phyloP scores from a whole-genome alignment of 768 basidiomycete genomes.

The Tylopilus rubrobrunneus region DNA sequence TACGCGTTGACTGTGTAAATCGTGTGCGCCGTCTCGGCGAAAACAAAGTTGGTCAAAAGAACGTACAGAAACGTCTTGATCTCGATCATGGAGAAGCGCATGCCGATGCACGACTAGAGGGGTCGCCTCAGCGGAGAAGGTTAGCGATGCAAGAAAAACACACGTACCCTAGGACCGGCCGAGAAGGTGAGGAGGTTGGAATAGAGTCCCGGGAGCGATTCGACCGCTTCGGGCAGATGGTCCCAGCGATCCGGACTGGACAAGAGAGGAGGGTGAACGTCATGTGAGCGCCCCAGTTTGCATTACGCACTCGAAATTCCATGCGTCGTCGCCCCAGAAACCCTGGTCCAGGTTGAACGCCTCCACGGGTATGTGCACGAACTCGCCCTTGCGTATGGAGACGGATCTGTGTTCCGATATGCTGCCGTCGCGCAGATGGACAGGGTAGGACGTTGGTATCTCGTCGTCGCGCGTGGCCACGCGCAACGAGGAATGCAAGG shows the following conservation, averaged over 20 bases:
- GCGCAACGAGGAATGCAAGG: conserved; percentile 77
- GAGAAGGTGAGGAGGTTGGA: conserved; percentile 74
- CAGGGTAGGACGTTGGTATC: conserved; percentile 65
- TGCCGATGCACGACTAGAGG: conserved; percentile 75
- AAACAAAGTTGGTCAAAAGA: conserved; percentile 64
- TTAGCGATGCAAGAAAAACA: conserved; percentile 2
- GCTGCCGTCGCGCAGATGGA: conserved; percentile 48
- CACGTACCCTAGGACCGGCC: conserved; percentile 70
- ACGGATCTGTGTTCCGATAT: conserved; percentile 41
- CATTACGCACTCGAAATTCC: conserved; percentile 67
- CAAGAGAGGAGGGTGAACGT: neutral
- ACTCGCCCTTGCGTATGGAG: conserved; percentile 60
- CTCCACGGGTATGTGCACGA: conserved; percentile 76
- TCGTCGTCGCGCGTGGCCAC: conserved; percentile 76
- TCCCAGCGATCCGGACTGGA: conserved; percentile 82
- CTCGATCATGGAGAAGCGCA: conserved; percentile 81
- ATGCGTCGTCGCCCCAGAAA: conserved; percentile 79
- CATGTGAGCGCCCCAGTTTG: neutral
- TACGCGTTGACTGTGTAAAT: conserved; percentile 63
- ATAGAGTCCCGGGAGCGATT: conserved; percentile 67
- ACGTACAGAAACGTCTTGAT: conserved; percentile 74
- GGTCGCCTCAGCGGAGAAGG: neutral
- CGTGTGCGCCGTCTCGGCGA: conserved; percentile 46
- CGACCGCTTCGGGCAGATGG: conserved; percentile 63
- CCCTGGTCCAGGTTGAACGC: conserved; percentile 74